A percentile compares a stretch with the other conserved stretches of the same genome.
Conservation (phyloP, 768 basidiomycete genomes). For the Auriscalpium vulgare region DNA sequence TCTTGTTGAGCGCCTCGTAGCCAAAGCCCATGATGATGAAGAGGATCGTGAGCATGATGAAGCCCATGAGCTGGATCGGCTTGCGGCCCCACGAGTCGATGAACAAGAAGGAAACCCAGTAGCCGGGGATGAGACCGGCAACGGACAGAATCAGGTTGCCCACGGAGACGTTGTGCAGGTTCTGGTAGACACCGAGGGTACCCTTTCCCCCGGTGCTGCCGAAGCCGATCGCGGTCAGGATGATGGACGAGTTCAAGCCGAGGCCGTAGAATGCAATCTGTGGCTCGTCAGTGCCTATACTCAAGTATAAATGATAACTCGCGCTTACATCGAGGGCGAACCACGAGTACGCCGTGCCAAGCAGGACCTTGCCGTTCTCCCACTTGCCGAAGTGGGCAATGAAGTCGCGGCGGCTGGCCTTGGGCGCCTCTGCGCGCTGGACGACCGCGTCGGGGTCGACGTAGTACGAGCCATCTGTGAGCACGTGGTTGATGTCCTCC, state of each 20-base stretch:
- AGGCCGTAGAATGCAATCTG: slow-evolving; percentile 87
- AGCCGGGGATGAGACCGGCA: slow-evolving; percentile 79
- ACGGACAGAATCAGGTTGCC: slow-evolving; percentile 73
- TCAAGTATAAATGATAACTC: slow-evolving; percentile 16
- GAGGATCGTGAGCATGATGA: slow-evolving; percentile 53
- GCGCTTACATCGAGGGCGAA: slow-evolving; percentile 75
- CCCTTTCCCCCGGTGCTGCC: slow-evolving; percentile 36
- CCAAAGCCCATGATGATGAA: slow-evolving; percentile 54
- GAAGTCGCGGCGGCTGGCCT: slow-evolving; percentile 66
- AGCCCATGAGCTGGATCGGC: slow-evolving; percentile 77
- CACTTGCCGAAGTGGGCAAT: slow-evolving; percentile 55
- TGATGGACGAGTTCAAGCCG: slow-evolving; percentile 73
- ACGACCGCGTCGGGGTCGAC: slow-evolving; percentile 49
- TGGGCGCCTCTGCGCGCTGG: slow-evolving; percentile 61
- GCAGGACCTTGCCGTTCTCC: slow-evolving; percentile 71
- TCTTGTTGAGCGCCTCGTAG: slow-evolving; percentile 21
- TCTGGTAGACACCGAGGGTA: slow-evolving; percentile 34
- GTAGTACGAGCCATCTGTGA: slow-evolving; percentile 39
- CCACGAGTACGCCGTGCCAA: slow-evolving; percentile 80
- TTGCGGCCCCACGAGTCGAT: slow-evolving; percentile 79
- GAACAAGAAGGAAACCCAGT: slow-evolving; percentile 55
- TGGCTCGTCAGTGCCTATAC: not conserved
- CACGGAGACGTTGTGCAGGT: slow-evolving; percentile 54
- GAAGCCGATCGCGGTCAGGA: slow-evolving; percentile 70
- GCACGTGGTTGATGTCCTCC: slow-evolving; percentile 63